phyloP scores from a whole-genome alignment of 805 yeast species.

The Pichia insulana region DNA sequence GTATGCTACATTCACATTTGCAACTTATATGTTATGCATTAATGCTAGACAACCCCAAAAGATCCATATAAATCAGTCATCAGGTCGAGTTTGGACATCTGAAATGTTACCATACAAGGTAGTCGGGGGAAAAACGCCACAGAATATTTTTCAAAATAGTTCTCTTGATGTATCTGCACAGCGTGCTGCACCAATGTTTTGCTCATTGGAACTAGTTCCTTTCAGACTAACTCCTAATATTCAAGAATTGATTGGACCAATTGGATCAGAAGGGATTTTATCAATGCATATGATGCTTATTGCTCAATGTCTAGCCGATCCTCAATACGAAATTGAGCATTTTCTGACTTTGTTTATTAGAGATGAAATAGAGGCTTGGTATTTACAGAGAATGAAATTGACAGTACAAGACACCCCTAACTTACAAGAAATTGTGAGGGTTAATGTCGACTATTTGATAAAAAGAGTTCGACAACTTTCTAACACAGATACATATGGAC shows the following conservation, averaged over 20 bases:
- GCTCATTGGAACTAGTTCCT: constrained; percentile 88
- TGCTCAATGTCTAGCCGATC: constrained; percentile 82
- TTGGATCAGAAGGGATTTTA: constrained; percentile 86
- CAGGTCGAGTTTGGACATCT: constrained; percentile 88
- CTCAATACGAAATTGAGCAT: constrained; percentile 86
- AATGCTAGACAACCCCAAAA: constrained; percentile 91
- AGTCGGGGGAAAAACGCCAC: constrained; percentile 40
- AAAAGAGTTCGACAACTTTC: constrained; percentile 71
- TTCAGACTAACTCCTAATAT: constrained; percentile 94
- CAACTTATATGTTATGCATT: constrained; percentile 91
- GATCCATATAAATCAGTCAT: constrained; percentile 68
- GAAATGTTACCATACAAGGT: constrained; percentile 92
- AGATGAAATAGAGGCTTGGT: constrained; percentile 94
- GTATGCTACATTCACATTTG: constrained; percentile 85
- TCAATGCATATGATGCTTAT: constrained; percentile 77
- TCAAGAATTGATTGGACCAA: constrained; percentile 87
- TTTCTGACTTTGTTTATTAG: constrained; percentile 89
- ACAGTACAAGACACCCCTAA: constrained; percentile 70
- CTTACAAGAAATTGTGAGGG: constrained; percentile 74
- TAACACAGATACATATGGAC: constrained; percentile 43
- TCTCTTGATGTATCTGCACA: constrained; percentile 40
- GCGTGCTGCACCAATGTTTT: constrained; percentile 72
- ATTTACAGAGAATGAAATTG: constrained; percentile 76
- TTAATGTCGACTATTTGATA: constrained; percentile 77
- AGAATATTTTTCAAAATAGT: constrained; percentile 34